Evolutionary conservation across 106 monocot genomes (phyloP), one percentile per base, ranked within the genome.

Genomic region (Xerophyta viscosa): DNA sequence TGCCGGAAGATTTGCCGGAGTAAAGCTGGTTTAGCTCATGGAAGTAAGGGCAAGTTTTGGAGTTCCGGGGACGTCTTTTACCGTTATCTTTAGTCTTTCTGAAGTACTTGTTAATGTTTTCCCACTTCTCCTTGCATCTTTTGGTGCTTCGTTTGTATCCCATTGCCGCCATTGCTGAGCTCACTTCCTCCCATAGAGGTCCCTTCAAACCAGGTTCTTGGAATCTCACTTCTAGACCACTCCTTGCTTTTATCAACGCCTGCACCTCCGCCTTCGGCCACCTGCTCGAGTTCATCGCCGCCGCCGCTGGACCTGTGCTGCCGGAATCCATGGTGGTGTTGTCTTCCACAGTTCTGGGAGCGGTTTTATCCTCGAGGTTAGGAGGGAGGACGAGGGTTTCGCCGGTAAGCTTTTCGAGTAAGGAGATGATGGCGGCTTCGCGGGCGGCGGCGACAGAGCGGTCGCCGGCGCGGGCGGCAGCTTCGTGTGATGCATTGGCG

Each of bases 61-160:
- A 76, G 41, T 79, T 74, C 63, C 73, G 65, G 8, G 94, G 78
- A 12, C 94, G 29, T 64, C 73, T 96, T 64, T 82, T 81, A 37
- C 76, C 73, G 58, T 76, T 85, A 14, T 96, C 88, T 46, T 85
- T 96, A 0, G 77, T 70, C 78, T 85, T 96, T 27, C 87, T 50
- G 79, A 96, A 89, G 68, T 96, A 96, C 69, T 96, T 96, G 88
- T 96, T 96, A 46, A 96, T 96, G 61, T 96, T 96, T 76, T 96
- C 94, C 94, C 94, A 96, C 59, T 96, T 96, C 76, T 96, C 94
- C 72, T 96, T 96, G 81, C 94, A 96, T 26, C 94, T 55, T 72
- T 96, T 96, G 5, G 94, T 63, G 44, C 73, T 89, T 52, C 94
- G 49, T 18, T 33, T 41, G 48, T 88, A 96, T 22, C 94, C 88